Percentiles rank a stretch among this genome's conserved stretches.
Conservation (phyloP, 257 asterid species). For the Handroanthus guayacan region DNA sequence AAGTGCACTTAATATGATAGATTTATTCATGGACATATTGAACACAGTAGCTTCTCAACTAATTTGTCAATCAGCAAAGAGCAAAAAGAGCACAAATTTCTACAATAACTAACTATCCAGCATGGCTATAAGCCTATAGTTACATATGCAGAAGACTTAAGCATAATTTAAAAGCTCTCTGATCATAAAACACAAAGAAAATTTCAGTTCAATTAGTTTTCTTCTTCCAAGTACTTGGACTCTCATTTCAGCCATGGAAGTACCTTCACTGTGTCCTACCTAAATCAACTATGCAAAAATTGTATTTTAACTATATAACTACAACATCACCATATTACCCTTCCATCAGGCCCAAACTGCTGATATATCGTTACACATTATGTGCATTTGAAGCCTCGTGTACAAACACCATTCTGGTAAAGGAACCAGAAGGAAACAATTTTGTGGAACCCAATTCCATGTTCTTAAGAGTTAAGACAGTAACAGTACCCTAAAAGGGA, state of each 20-base stretch:
- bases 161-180: background rate
- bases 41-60: slow-evolving; percentile 1
- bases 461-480: too few relatives aligned
- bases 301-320: background rate
- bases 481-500: too few relatives aligned
- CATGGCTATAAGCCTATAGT: background rate
- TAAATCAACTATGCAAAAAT: background rate
- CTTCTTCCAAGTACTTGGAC: slow-evolving; percentile 24
- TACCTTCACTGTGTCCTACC: slow-evolving; percentile 1
- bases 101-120: slow-evolving; percentile 7
- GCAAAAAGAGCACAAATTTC: background rate
- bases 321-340: slow-evolving; percentile 8
- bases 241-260: slow-evolving; percentile 15
- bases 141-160: slow-evolving; percentile 4
- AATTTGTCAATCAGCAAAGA: slow-evolving; percentile 25
- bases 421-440: slow-evolving; percentile 27
- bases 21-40: background rate
- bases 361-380: background rate
- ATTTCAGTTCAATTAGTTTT: background rate
- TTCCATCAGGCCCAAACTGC: slow-evolving; percentile 18
- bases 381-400: background rate
- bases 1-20: background rate
- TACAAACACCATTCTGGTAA: slow-evolving; percentile 2
- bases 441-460: too few relatives aligned
- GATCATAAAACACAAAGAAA: slow-evolving; percentile 18